Evolutionary conservation across 225 moss, liverwort and hornwort genomes (phyloP).

Genomic region (Anthoceros angustus): DNA sequence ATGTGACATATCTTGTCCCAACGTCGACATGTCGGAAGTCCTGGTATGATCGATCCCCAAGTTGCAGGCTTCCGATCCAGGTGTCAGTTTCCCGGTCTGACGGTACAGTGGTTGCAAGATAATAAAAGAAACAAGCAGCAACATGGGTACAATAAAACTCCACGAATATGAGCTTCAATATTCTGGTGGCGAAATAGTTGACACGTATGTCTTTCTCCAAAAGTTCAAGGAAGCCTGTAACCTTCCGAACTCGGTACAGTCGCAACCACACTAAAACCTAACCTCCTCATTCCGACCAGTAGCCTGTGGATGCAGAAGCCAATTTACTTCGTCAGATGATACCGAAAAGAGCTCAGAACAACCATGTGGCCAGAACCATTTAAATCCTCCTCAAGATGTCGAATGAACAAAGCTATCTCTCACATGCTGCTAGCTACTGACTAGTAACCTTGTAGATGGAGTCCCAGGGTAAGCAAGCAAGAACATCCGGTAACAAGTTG

Average conservation of each 20-base stretch:
- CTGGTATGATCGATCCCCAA: conserved; percentile 17
- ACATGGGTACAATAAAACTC: conserved; percentile 29
- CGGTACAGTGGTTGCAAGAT: conserved; percentile 27
- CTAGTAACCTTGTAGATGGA: conserved; percentile 24
- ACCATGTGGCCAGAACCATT: too few relatives aligned
- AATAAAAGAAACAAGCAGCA: conserved; percentile 30
- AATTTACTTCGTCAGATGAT: too few relatives aligned
- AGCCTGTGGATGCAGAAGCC: conserved; percentile 6
- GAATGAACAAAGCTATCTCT: too few relatives aligned
- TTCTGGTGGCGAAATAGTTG: conserved; percentile 29
- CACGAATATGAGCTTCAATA: conserved; percentile 28
- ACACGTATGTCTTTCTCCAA: conserved; percentile 36
- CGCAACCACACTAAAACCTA: conserved; percentile 27
- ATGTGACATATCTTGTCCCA: conserved; percentile 24
- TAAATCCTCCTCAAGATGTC: too few relatives aligned
- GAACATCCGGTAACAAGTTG: conserved; percentile 17
- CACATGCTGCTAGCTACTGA: background rate
- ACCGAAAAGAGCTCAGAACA: too few relatives aligned
- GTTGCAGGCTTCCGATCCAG: conserved; percentile 32
- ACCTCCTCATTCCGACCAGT: conserved; percentile 21
- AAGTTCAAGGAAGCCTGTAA: conserved; percentile 14
- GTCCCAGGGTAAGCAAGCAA: conserved; percentile 29
- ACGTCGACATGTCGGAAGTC: conserved; percentile 25
- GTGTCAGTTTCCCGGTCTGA: conserved; percentile 16
- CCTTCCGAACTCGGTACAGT: conserved; percentile 22